phyloP scores from a whole-genome alignment of 2,329 filamentous ascomycete genomes.

The Grosmannia penicillata region DNA sequence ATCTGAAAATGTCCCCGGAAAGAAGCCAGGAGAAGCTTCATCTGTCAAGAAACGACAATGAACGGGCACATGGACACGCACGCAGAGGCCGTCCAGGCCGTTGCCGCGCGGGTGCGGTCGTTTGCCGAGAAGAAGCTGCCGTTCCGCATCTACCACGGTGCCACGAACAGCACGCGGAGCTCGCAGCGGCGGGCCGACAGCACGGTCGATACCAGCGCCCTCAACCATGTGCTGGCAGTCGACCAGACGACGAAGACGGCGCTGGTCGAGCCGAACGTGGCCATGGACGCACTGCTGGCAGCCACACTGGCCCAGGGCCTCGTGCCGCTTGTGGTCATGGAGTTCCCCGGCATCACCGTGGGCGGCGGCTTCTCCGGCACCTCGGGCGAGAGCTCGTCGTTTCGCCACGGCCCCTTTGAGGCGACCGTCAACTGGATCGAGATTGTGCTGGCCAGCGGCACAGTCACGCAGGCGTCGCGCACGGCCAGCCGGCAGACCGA shows the following conservation, averaged over 20 bases:
- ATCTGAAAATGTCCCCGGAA: too few species aligned
- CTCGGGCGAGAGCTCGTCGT: conserved; percentile 51
- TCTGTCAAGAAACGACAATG: neutral
- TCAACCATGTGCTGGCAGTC: conserved; percentile 48
- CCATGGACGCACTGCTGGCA: conserved; percentile 49
- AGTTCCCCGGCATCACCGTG: conserved; percentile 55
- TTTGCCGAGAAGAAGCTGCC: conserved; percentile 31
- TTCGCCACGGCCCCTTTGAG: conserved; percentile 52
- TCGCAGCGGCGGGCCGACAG: conserved; percentile 32
- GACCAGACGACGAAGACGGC: conserved; percentile 37
- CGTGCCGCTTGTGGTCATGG: conserved; percentile 53
- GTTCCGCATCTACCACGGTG: conserved; percentile 65
- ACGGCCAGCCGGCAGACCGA: conserved; percentile 27
- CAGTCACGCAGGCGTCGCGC: conserved; percentile 31
- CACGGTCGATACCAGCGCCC: conserved; percentile 50
- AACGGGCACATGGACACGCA: conserved; percentile 25
- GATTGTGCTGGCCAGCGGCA: conserved; percentile 45
- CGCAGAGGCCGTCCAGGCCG: conserved; percentile 24
- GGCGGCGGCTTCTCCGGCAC: conserved; percentile 55
- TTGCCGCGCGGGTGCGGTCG: conserved; percentile 26
- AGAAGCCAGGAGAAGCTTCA: conserved; percentile 1
- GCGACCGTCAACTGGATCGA: conserved; percentile 46
- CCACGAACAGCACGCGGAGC: conserved; percentile 60
- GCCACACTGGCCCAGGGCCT: conserved; percentile 39
- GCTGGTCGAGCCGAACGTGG: conserved; percentile 52